A percentile compares a stretch with the other conserved stretches of the same genome.
Conservation (phyloP, 805 yeast genomes). For the Candida adriatica region DNA sequence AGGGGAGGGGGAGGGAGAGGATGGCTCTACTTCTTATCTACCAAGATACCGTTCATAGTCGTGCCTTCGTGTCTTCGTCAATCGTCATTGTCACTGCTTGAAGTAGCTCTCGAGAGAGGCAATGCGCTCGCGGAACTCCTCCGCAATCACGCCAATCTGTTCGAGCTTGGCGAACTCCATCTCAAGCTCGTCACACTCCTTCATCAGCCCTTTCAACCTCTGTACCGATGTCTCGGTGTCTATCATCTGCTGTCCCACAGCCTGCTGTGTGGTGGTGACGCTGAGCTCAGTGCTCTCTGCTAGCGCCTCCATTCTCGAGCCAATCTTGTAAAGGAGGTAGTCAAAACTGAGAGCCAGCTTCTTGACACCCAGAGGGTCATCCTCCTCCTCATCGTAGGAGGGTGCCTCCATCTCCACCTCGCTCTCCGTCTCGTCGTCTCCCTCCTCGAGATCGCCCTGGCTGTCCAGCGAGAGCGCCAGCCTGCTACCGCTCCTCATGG, state of each 20-base stretch:
- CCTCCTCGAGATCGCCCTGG: not conserved
- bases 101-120: constrained; percentile 25
- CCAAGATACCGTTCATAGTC: too few relatives aligned
- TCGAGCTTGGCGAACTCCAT: constrained; percentile 41
- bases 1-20: too few relatives aligned
- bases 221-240: constrained; percentile 35
- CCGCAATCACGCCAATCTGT: constrained; percentile 36
- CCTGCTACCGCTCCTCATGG: constrained; percentile 1
- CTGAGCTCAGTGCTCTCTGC: constrained; percentile 34
- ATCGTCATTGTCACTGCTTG: too few relatives aligned
- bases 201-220: constrained; percentile 32
- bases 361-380: constrained; percentile 59
- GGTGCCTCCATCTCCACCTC: constrained; percentile 1
- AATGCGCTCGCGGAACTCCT: constrained; percentile 35
- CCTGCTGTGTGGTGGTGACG: constrained; percentile 21
- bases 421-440: constrained; percentile 1
- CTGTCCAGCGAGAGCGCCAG: constrained; percentile 1
- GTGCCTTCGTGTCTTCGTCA: too few relatives aligned
- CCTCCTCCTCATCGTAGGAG: constrained; percentile 25
- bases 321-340: constrained; percentile 54
- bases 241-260: constrained; percentile 15
- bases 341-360: constrained; percentile 57
- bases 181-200: constrained; percentile 44
- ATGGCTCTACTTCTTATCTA: too few relatives aligned
- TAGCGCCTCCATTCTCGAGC: constrained; percentile 44